A percentile compares a stretch with the other conserved stretches of the same genome.
These are phyloP conservation scores for Pilobolus umbonatus DNA, from an alignment of 192 early-diverging fungal genomes.

Conservation along the genomic window DNA sequence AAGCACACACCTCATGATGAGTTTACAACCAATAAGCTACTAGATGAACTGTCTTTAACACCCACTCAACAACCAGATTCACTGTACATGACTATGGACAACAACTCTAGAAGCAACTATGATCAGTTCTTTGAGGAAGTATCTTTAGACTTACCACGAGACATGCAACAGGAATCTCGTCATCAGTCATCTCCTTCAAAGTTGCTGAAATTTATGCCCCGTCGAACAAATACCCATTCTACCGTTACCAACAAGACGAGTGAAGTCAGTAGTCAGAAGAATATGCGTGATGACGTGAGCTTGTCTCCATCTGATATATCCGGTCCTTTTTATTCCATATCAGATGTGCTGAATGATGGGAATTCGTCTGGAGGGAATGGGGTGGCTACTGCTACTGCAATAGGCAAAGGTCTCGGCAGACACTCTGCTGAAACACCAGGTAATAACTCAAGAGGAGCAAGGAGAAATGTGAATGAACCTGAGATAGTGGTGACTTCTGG, in stretches of 20 bases:
- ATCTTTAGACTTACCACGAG: conserved; percentile 35
- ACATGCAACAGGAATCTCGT: background rate
- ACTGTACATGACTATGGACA: background rate
- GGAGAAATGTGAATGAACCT: conserved; percentile 22
- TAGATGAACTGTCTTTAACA: conserved; percentile 20
- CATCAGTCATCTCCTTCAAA: conserved; percentile 4
- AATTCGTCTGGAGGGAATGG: no score
- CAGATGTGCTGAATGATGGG: conserved; percentile 32
- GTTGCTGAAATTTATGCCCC: conserved; percentile 28
- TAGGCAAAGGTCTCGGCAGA: background rate
- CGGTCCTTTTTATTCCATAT: conserved; percentile 36
- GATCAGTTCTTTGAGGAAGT: conserved; percentile 42
- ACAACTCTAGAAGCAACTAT: conserved; percentile 15
- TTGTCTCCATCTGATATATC: conserved; percentile 22
- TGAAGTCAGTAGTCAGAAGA: no score
- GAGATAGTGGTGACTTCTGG: conserved; percentile 27
- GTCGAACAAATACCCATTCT: conserved; percentile 8
- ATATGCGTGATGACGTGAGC: no score
- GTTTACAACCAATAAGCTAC: conserved; percentile 20
- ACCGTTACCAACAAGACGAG: background rate
- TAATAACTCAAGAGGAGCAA: conserved; percentile 16
- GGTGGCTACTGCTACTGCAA: conserved; percentile 1
- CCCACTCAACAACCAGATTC: background rate
- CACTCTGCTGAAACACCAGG: background rate
- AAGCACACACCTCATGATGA: no score